These are phyloP conservation scores for Solanum clarkiae DNA, from an alignment of 257 asterid genomes.

Conservation along the genomic window DNA sequence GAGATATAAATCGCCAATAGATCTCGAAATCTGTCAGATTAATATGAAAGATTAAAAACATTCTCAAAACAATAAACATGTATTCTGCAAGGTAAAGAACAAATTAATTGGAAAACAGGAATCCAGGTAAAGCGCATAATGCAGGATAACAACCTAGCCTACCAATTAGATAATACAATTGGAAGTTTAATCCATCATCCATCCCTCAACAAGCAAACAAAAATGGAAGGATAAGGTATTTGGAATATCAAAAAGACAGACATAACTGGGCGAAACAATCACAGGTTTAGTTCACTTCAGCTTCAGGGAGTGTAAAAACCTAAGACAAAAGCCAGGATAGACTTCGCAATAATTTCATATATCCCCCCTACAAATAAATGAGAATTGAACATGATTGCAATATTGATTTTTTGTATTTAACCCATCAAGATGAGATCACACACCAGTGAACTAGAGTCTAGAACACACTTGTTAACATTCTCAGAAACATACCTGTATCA, in stretches of 20 bases:
- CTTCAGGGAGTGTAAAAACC: not conserved
- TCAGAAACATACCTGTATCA: slow-evolving; percentile 27
- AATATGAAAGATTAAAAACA: not conserved
- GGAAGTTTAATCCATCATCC: not conserved
- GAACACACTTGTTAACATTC: not conserved
- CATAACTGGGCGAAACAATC: not conserved
- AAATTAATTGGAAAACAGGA: not conserved
- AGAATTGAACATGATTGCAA: not conserved
- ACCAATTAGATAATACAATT: not conserved
- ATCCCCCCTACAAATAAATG: not conserved
- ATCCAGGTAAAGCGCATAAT: not conserved
- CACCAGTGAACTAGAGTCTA: not conserved
- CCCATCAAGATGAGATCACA: not conserved
- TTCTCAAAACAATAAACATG: not conserved
- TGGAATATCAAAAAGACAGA: not conserved
- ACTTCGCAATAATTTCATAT: not conserved
- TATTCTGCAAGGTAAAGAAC: not conserved
- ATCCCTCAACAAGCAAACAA: not conserved
- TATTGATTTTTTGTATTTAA: not conserved
- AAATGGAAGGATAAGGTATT: not conserved
- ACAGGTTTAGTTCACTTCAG: not conserved
- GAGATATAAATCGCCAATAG: slow-evolving; percentile 41
- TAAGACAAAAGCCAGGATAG: not conserved
- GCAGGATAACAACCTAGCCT: not conserved
- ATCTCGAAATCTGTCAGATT: slow-evolving; percentile 28